Conservation (phyloP, 306 rosid genomes). For the Vigna reflexopilosa region DNA sequence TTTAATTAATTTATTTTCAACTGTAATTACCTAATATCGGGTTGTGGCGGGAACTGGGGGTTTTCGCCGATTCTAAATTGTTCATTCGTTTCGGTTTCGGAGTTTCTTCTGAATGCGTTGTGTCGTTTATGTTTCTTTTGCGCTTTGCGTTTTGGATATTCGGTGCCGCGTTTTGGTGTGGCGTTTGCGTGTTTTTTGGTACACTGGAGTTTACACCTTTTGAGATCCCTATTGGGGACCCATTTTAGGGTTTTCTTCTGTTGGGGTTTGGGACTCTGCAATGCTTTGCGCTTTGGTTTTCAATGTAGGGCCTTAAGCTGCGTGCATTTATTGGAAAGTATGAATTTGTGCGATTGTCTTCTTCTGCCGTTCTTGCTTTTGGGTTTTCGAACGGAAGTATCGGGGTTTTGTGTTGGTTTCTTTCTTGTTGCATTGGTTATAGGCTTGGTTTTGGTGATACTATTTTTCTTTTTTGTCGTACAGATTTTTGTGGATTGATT, state of each 20-base stretch:
- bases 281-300: constrained; percentile 31
- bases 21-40: constrained; percentile 15
- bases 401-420: neutral
- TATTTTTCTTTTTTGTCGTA: constrained; percentile 4
- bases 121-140: neutral
- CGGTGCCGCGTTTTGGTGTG: neutral
- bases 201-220: neutral
- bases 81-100: neutral
- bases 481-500: constrained; percentile 17
- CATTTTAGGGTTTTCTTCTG: constrained; percentile 51
- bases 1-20: neutral
- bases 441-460: neutral
- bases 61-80: constrained; percentile 24
- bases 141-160: neutral
- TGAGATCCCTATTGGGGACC: constrained; percentile 34
- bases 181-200: constrained; percentile 11
- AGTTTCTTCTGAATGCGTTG: constrained; percentile 5
- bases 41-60: constrained; percentile 54
- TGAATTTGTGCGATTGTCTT: neutral
- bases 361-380: neutral
- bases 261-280: constrained; percentile 27
- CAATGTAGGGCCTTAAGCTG: constrained; percentile 3
- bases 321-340: constrained; percentile 1
- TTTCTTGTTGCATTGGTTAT: constrained; percentile 34
- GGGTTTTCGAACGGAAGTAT: neutral